Conservation (phyloP, 768 basidiomycete genomes). For the Paxillus involutus region DNA sequence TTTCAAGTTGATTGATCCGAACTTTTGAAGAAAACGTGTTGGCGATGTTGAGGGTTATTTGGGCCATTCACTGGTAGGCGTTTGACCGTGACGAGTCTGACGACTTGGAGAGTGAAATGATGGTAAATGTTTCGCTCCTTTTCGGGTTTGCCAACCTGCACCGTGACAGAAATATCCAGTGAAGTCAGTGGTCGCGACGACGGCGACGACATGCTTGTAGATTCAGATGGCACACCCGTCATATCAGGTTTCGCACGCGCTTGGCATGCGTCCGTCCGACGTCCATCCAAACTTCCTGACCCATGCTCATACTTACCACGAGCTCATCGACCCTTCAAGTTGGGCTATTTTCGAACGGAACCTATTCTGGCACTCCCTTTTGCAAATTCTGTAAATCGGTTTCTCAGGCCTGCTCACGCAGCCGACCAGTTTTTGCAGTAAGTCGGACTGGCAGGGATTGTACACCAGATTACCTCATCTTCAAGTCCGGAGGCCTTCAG, state of each 20-base stretch:
- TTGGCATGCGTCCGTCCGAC: constrained; percentile 27
- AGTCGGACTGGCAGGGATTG: too few relatives aligned
- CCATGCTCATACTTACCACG: constrained; percentile 15
- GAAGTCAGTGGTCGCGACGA: neutral
- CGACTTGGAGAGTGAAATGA: too few relatives aligned
- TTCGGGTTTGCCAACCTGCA: too few relatives aligned
- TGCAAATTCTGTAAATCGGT: constrained; percentile 15
- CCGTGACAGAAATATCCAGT: constrained; percentile 13
- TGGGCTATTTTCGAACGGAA: constrained; percentile 24
- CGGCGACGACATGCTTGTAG: neutral
- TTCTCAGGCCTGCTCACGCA: constrained; percentile 25
- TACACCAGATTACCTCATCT: constrained; percentile 7
- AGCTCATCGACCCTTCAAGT: constrained; percentile 17
- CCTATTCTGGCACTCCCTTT: constrained; percentile 14
- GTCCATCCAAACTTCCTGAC: constrained; percentile 20
- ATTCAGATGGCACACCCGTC: neutral
- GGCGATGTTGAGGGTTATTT: too few relatives aligned
- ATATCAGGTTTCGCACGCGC: constrained; percentile 17
- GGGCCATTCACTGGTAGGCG: too few relatives aligned
- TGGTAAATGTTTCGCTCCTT: too few relatives aligned
- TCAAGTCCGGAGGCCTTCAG: constrained; percentile 3
- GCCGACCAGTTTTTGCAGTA: constrained; percentile 14
- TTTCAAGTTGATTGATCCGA: too few relatives aligned
- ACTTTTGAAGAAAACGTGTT: too few relatives aligned
- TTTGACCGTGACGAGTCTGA: too few relatives aligned